Conservation (phyloP, 495 filamentous ascomycete genomes). For the Penicillium bialowiezense region DNA sequence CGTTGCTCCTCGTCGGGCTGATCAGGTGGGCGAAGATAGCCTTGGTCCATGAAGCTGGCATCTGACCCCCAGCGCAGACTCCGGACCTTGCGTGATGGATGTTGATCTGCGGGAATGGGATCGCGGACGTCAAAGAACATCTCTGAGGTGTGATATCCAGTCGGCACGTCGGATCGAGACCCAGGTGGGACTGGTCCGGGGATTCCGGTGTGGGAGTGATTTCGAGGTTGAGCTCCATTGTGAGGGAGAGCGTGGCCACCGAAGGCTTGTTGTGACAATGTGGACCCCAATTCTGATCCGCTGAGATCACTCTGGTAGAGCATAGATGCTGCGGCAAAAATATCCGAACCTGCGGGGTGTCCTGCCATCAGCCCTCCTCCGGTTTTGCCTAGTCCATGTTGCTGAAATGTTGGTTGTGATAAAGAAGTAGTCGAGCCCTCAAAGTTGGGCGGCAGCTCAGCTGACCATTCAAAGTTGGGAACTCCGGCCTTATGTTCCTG, state of each 20-base stretch:
- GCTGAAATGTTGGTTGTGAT: conserved; percentile 44
- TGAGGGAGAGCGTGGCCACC: conserved; percentile 22
- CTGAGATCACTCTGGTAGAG: conserved; percentile 39
- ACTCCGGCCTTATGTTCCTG: conserved; percentile 45
- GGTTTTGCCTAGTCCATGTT: conserved; percentile 25
- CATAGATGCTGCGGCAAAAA: conserved; percentile 51
- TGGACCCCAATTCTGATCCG: conserved; percentile 26
- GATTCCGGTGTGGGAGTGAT: conserved; percentile 18
- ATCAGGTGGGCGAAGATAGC: conserved; percentile 52
- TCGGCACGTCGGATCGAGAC: conserved; percentile 22
- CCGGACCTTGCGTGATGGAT: conserved; percentile 35
- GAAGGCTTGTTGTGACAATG: conserved; percentile 32
- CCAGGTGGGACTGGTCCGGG: conserved; percentile 14
- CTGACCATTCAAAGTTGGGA: conserved; percentile 50
- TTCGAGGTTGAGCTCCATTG: conserved; percentile 18
- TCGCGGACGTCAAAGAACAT: conserved; percentile 46
- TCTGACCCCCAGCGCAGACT: conserved; percentile 66
- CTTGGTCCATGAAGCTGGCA: conserved; percentile 54
- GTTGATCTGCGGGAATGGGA: conserved; percentile 39
- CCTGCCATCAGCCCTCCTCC: conserved; percentile 19
- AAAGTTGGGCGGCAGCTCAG: conserved; percentile 57
- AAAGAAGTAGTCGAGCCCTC: conserved; percentile 62
- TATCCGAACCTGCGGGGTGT: conserved; percentile 34
- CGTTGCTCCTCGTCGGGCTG: conserved; percentile 56
- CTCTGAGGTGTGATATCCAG: conserved; percentile 42